Percentiles rank a stretch among this genome's conserved stretches.
Evolutionary conservation across 331 rosid genomes (phyloP).

Genomic region (Arachis monticola): DNA sequence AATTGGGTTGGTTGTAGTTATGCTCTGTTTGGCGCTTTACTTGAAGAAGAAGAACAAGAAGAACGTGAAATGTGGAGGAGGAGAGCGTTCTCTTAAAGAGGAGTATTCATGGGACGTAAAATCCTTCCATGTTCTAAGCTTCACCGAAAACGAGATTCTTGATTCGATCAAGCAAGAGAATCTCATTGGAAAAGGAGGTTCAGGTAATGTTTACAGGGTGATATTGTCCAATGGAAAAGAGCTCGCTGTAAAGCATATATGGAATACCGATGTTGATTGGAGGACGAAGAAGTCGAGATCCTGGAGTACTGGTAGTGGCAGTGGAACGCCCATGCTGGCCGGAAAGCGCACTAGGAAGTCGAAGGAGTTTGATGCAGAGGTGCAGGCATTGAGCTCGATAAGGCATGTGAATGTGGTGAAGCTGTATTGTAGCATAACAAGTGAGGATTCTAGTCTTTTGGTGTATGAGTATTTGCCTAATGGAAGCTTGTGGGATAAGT

Average conservation of each 20-base stretch:
- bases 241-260: constrained; percentile 85
- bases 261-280: constrained; percentile 56
- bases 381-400: constrained; percentile 74
- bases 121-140: constrained; percentile 79
- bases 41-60: constrained; percentile 47
- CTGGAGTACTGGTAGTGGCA: not conserved
- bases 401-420: constrained; percentile 96
- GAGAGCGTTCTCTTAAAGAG: constrained; percentile 63
- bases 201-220: constrained; percentile 81
- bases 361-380: constrained; percentile 81
- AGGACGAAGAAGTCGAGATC: constrained; percentile 37
- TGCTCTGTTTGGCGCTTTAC: constrained; percentile 42
- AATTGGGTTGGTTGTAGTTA: constrained; percentile 41
- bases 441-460: constrained; percentile 86
- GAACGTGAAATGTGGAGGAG: constrained; percentile 35
- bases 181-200: constrained; percentile 86
- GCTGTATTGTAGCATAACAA: constrained; percentile 82
- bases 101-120: constrained; percentile 84
- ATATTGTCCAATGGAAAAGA: constrained; percentile 65
- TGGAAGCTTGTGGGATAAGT: constrained; percentile 89
- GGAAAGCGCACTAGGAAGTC: constrained; percentile 45
- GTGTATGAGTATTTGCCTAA: constrained; percentile 85
- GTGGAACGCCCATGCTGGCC: constrained; percentile 60
- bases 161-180: constrained; percentile 82
- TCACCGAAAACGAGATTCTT: constrained; percentile 81